These are phyloP conservation scores for Circinella minor DNA, from an alignment of 371 early-diverging fungal genomes.

Conservation along the genomic window DNA sequence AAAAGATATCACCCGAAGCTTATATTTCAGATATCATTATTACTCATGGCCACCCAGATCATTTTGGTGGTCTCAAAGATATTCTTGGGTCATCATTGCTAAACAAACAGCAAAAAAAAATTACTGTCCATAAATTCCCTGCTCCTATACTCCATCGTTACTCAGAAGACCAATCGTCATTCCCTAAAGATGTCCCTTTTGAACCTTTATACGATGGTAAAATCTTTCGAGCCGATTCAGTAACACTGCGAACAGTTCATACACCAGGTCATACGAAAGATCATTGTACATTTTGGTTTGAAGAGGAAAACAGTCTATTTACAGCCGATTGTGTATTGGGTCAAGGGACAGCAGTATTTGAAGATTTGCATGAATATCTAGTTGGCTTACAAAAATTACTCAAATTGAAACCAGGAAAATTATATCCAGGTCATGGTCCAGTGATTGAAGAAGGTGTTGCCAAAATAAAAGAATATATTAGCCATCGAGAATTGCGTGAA, in stretches of 20 bases:
- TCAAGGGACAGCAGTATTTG: constrained; percentile 83
- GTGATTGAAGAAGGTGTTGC: constrained; percentile 65
- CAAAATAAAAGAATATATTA: constrained; percentile 72
- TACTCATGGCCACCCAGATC: constrained; percentile 87
- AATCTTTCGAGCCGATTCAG: constrained; percentile 60
- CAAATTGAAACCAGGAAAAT: constrained; percentile 29
- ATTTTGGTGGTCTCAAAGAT: constrained; percentile 70
- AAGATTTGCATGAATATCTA: constrained; percentile 73
- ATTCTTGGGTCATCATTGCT: constrained; percentile 45
- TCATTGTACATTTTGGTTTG: constrained; percentile 75
- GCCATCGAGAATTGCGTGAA: constrained; percentile 80
- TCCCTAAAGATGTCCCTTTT: constrained; percentile 29
- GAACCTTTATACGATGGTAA: constrained; percentile 54
- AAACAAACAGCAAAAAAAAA: constrained; percentile 18
- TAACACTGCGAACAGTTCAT: constrained; percentile 66
- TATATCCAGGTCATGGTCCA: constrained; percentile 86
- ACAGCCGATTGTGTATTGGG: constrained; percentile 89
- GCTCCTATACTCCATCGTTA: constrained; percentile 11
- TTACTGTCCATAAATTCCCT: constrained; percentile 39
- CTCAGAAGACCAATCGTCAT: constrained; percentile 20
- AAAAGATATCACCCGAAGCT: constrained; percentile 40
- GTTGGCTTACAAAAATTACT: constrained; percentile 59
- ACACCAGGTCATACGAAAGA: constrained; percentile 90
- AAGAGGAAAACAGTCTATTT: constrained; percentile 76
- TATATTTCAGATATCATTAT: constrained; percentile 79